Percentiles rank a stretch among this genome's conserved stretches.
Evolutionary conservation across 805 yeast genomes (phyloP).

Genomic region (Saccharomyces mikatae): DNA sequence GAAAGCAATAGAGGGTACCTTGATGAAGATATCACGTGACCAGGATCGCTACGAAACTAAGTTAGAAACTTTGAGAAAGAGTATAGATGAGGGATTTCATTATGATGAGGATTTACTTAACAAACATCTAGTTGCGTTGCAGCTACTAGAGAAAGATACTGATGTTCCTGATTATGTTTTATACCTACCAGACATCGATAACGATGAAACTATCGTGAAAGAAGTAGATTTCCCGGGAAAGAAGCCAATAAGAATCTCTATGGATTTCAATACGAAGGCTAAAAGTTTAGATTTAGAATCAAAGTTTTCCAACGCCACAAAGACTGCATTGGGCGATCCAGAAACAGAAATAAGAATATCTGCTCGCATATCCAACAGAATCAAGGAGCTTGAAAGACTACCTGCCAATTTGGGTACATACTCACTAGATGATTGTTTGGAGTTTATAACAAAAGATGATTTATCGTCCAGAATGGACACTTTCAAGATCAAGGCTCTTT

Average conservation of each 20-base stretch:
- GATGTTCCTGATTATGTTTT: slow-evolving; percentile 53
- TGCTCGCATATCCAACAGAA: slow-evolving; percentile 47
- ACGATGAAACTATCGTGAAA: background rate
- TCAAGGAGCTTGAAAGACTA: slow-evolving; percentile 51
- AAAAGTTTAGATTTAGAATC: slow-evolving; percentile 26
- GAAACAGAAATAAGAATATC: slow-evolving; percentile 47
- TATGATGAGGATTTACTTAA: slow-evolving; percentile 42
- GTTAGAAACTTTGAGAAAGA: slow-evolving; percentile 24
- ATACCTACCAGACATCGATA: slow-evolving; percentile 3
- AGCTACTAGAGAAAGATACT: slow-evolving; percentile 54
- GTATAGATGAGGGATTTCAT: slow-evolving; percentile 13
- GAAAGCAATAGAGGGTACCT: slow-evolving; percentile 36
- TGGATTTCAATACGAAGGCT: slow-evolving; percentile 27
- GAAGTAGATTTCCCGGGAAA: background rate
- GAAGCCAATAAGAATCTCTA: slow-evolving; percentile 20
- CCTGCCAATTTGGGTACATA: slow-evolving; percentile 68
- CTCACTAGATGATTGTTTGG: slow-evolving; percentile 35
- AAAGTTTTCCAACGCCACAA: slow-evolving; percentile 17
- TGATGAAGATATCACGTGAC: slow-evolving; percentile 35
- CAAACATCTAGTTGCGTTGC: slow-evolving; percentile 56
- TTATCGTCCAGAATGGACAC: slow-evolving; percentile 42
- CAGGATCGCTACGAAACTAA: slow-evolving; percentile 32
- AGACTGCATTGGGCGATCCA: slow-evolving; percentile 39
- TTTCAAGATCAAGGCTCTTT: slow-evolving; percentile 54
- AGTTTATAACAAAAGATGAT: slow-evolving; percentile 38